Evolutionary conservation across 2,329 filamentous ascomycete species (phyloP).

Genomic region (Fusarium verticillioides): DNA sequence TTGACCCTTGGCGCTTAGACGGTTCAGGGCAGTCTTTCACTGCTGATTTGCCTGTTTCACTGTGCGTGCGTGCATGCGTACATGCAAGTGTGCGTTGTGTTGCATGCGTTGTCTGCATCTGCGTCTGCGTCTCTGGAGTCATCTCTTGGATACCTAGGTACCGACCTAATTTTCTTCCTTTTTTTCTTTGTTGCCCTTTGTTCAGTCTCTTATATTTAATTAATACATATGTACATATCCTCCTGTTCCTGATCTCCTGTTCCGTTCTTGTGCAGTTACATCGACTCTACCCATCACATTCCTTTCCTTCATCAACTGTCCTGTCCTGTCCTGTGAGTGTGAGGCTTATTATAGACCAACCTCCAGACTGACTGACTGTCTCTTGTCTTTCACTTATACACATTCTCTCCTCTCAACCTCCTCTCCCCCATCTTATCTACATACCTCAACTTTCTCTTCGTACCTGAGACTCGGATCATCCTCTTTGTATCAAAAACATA

Average conservation of each 20-base stretch:
- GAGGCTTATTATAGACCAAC: not conserved
- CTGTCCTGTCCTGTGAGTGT: not conserved
- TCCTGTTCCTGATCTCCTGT: not conserved
- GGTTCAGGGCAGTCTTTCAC: not conserved
- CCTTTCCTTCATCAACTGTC: slow-evolving; percentile 6
- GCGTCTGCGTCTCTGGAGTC: not conserved
- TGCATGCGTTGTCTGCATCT: not conserved
- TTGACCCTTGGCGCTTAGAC: not conserved
- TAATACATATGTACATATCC: slow-evolving; percentile 1
- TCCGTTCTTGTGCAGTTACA: not conserved
- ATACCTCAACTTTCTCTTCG: slow-evolving; percentile 3
- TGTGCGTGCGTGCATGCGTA: not conserved
- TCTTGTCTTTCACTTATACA: not conserved
- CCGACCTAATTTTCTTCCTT: not conserved
- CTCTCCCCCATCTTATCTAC: not conserved
- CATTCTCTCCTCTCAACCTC: slow-evolving; percentile 13
- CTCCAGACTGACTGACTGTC: not conserved
- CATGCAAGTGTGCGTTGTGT: not conserved
- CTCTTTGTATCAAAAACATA: slow-evolving; percentile 35
- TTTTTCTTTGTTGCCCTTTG: slow-evolving; percentile 7
- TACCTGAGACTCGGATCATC: slow-evolving; percentile 3
- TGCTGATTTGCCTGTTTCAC: slow-evolving; percentile 7
- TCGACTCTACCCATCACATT: slow-evolving; percentile 7
- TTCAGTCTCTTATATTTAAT: slow-evolving; percentile 17
- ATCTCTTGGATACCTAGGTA: not conserved